Conservation (phyloP, 129 eudicot genomes). For the Gnaphalium uliginosum region DNA sequence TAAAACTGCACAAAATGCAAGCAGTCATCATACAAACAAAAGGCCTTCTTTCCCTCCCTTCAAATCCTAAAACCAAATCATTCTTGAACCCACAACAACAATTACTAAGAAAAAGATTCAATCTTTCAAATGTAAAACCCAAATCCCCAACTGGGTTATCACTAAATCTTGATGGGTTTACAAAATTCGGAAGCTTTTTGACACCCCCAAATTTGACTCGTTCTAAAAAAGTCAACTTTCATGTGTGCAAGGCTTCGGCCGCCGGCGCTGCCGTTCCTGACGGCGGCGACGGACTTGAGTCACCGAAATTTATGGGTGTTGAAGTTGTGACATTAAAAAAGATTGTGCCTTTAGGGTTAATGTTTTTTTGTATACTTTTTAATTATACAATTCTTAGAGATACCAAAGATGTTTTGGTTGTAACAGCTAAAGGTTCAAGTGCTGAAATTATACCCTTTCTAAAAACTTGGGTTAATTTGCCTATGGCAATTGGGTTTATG, state of each 20-base stretch:
- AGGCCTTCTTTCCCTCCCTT: slow-evolving; percentile 81
- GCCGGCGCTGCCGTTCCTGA: slow-evolving; percentile 61
- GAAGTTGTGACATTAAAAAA: slow-evolving; percentile 72
- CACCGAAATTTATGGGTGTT: slow-evolving; percentile 78
- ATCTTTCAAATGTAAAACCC: slow-evolving; percentile 51
- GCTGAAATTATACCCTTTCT: slow-evolving; percentile 97
- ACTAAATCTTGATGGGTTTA: slow-evolving; percentile 48
- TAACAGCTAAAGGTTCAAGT: slow-evolving; percentile 97
- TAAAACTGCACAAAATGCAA: slow-evolving; percentile 45
- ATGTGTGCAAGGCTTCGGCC: slow-evolving; percentile 63
- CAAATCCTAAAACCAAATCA: slow-evolving; percentile 62
- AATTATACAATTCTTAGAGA: slow-evolving; percentile 95
- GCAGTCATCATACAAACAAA: slow-evolving; percentile 67
- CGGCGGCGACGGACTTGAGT: slow-evolving; percentile 43
- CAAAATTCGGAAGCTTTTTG: slow-evolving; percentile 51
- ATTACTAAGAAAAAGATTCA: slow-evolving; percentile 29
- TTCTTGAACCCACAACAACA: slow-evolving; percentile 36
- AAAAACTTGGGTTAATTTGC: slow-evolving; percentile 99
- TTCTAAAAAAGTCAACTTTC: slow-evolving; percentile 46
- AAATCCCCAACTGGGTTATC: slow-evolving; percentile 52
- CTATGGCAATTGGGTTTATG: slow-evolving; percentile 99
- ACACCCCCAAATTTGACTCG: slow-evolving; percentile 26
- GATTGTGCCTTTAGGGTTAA: slow-evolving; percentile 88
- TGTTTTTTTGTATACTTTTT: slow-evolving; percentile 93
- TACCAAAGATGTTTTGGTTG: slow-evolving; percentile 96